Evolutionary conservation across 2,329 filamentous ascomycete species (phyloP), one percentile per base, ranked within the genome.

Genomic region (Simplicillium sp.): DNA sequence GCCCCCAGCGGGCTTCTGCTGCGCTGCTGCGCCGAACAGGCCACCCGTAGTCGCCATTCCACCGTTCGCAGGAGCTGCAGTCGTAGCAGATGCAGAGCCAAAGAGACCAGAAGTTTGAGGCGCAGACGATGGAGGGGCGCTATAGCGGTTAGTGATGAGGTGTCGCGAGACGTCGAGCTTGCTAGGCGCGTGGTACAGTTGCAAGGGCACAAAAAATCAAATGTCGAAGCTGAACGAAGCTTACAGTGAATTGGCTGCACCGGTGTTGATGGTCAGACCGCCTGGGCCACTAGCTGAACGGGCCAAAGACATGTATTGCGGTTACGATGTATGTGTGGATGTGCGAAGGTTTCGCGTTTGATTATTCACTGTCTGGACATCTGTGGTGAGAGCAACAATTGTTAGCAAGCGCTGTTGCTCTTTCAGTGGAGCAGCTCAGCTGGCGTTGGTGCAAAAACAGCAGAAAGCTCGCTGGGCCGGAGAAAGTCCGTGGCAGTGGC

Each of bases 191-290:
- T 25, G 20, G 20, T 25, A 9, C 20, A 25, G 20, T 25, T 25
- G 20, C 20, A 25, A 25, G 20, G 20, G 20, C 20, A 25, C 20
- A 9, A 25, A 25, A 25, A 25, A 25, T 25, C 20, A 25, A 25
- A 25, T 25, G 20, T 25, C 20, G 20, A 25, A 25, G 20, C 20
- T 25, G 20, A 25, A 9, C 20, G 9, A 25, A 25, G 36, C 59
- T 61, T 55, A 63, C 61, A 58, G 48, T 41, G 59, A 46, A 68
- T 79, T 80, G 47, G 77, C 77, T 43, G 73, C 66, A 48, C 68
- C 71, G 14, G 76, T 80, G 60, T 81, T 82, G 61, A 81, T 80
- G 54, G 71, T 77, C 48, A 81, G 67, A 54, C 73, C 75, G 48
- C 67, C 72, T 46, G 75, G 75, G 52, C 72, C 75, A 57, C 75